Percentiles rank a stretch among this genome's conserved stretches.
Conservation (phyloP, 805 yeast genomes). For the Brettanomyces bruxellensis region DNA sequence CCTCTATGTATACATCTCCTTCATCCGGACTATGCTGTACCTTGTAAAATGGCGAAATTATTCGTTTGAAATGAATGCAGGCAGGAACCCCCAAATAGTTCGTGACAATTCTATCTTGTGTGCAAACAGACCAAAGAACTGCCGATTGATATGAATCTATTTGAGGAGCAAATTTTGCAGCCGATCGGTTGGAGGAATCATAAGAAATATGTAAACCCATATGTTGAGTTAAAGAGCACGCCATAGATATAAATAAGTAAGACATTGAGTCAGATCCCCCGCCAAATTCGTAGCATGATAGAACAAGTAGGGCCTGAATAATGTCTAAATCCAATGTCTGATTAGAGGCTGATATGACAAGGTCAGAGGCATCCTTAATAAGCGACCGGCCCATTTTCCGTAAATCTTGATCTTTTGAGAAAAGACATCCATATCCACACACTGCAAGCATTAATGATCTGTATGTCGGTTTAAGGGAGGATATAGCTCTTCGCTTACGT, state of each 20-base stretch:
- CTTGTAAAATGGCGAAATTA: slow-evolving; percentile 24
- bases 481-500: no score
- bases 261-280: slow-evolving; percentile 23
- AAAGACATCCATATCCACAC: slow-evolving; percentile 19
- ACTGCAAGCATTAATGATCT: slow-evolving; percentile 19
- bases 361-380: slow-evolving; percentile 18
- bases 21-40: slow-evolving; percentile 7
- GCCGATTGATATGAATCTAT: slow-evolving; percentile 20
- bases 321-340: slow-evolving; percentile 15
- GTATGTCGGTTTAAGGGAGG: no score
- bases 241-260: slow-evolving; percentile 22
- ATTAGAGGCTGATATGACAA: slow-evolving; percentile 16
- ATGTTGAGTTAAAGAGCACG: slow-evolving; percentile 26
- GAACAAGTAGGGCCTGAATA: slow-evolving; percentile 16
- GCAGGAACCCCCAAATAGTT: slow-evolving; percentile 20
- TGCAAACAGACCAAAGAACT: slow-evolving; percentile 23
- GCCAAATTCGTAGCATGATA: slow-evolving; percentile 25
- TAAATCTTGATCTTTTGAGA: slow-evolving; percentile 11
- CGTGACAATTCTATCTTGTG: slow-evolving; percentile 24
- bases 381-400: slow-evolving; percentile 9
- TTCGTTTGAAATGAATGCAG: slow-evolving; percentile 26
- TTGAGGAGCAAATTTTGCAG: slow-evolving; percentile 16
- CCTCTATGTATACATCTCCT: slow-evolving; percentile 10
- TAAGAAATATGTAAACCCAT: slow-evolving; percentile 25
- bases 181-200: slow-evolving; percentile 10